Evolutionary conservation across 495 filamentous ascomycete genomes (phyloP).

Genomic region (Penicillium salamii): DNA sequence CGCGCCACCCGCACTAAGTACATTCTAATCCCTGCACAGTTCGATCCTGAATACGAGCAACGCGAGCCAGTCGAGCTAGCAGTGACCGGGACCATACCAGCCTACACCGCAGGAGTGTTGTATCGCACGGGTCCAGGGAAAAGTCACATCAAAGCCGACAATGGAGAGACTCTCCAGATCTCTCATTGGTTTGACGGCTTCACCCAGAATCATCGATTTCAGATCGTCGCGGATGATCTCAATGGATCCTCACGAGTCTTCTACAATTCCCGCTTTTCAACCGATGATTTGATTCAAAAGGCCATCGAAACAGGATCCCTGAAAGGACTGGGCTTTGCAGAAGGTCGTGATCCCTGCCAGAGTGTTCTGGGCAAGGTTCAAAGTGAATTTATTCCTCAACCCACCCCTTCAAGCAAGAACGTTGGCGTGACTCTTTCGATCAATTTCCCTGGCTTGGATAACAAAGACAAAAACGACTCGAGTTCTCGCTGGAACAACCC

Average conservation of each 20-base stretch:
- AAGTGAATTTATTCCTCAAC: slow-evolving; percentile 42
- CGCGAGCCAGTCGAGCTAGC: slow-evolving; percentile 45
- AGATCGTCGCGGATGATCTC: slow-evolving; percentile 43
- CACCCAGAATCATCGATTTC: slow-evolving; percentile 70
- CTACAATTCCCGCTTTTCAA: slow-evolving; percentile 71
- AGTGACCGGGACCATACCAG: slow-evolving; percentile 48
- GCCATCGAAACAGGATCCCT: slow-evolving; percentile 50
- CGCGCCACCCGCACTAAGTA: neutral
- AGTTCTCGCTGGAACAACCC: slow-evolving; percentile 17
- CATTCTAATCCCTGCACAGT: slow-evolving; percentile 30
- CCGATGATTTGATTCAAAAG: slow-evolving; percentile 53
- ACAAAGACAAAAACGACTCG: slow-evolving; percentile 1
- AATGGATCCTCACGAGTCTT: slow-evolving; percentile 42
- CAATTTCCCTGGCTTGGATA: slow-evolving; percentile 50
- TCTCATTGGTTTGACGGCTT: slow-evolving; percentile 84
- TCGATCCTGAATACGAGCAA: slow-evolving; percentile 50
- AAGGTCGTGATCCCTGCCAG: slow-evolving; percentile 65
- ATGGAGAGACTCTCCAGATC: slow-evolving; percentile 51
- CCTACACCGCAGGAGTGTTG: slow-evolving; percentile 58
- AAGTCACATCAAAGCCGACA: slow-evolving; percentile 52
- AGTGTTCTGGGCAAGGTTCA: slow-evolving; percentile 65
- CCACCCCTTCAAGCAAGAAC: slow-evolving; percentile 41
- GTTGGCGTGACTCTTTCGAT: slow-evolving; percentile 60
- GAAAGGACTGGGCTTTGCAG: slow-evolving; percentile 54
- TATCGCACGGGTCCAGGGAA: slow-evolving; percentile 72